A percentile compares a stretch with the other conserved stretches of the same genome.
phyloP scores from a whole-genome alignment of 1,139 yeast species.

The Sporopachydermia cereana region DNA sequence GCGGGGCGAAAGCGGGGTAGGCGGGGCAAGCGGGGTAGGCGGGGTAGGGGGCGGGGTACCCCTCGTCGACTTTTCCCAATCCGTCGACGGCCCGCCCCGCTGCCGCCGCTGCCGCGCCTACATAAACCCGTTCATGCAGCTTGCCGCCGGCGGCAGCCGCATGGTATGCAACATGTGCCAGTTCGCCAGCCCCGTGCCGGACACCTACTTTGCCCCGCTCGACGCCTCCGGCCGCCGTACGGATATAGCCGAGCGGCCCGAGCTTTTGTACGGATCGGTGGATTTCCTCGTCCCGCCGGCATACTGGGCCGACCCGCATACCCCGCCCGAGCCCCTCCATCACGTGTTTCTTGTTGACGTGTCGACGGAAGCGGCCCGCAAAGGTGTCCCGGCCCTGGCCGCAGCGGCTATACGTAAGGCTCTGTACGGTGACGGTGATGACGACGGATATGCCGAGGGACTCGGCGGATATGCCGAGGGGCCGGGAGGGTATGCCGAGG shows the following conservation, averaged over 20 bases:
- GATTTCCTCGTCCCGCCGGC: conserved; percentile 71
- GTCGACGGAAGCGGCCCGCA: conserved; percentile 47
- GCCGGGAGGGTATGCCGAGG: conserved; percentile 14
- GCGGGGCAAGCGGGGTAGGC: conserved; percentile 57
- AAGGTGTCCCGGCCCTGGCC: conserved; percentile 51
- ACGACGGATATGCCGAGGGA: too few species aligned
- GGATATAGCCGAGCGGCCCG: conserved; percentile 61
- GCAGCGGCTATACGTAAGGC: conserved; percentile 64
- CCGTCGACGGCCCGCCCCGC: conserved; percentile 51
- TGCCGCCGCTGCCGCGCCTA: conserved; percentile 88
- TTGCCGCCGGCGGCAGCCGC: conserved; percentile 48
- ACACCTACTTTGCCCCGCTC: conserved; percentile 44
- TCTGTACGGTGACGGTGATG: conserved; percentile 26
- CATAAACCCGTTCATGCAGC: conserved; percentile 70
- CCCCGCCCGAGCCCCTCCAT: conserved; percentile 39
- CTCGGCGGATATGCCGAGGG: too few species aligned
- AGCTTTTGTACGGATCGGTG: conserved; percentile 71
- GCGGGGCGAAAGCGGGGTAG: conserved; percentile 44
- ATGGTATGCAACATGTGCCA: conserved; percentile 85
- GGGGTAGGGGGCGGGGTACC: too few species aligned
- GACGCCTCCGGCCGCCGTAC: conserved; percentile 49
- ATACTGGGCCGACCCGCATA: conserved; percentile 43
- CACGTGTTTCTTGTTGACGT: conserved; percentile 76
- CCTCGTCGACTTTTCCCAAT: conserved; percentile 48
- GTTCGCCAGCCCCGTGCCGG: conserved; percentile 60